Conservation (phyloP, 805 yeast species). For the Yueomyces sinensis region DNA sequence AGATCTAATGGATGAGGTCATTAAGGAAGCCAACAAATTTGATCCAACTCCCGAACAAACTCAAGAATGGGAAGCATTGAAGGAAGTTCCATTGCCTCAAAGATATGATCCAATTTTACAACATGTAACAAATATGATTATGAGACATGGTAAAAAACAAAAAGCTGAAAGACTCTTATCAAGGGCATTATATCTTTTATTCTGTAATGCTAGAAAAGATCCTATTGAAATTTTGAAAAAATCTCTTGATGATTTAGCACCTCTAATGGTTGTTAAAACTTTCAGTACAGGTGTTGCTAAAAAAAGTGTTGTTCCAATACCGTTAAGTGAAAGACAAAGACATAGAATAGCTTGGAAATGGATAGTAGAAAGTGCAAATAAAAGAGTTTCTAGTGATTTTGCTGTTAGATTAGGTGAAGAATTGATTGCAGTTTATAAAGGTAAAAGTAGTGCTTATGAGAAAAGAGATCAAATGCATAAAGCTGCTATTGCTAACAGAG, state of each 20-base stretch:
- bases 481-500: conserved; percentile 78
- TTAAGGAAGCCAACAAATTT: conserved; percentile 21
- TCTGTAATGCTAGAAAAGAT: conserved; percentile 50
- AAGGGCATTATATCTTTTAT: conserved; percentile 62
- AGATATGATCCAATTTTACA: conserved; percentile 55
- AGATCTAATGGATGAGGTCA: conserved; percentile 21
- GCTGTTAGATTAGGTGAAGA: conserved; percentile 89
- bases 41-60: conserved; percentile 56
- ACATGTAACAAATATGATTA: conserved; percentile 71
- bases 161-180: conserved; percentile 61
- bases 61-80: conserved; percentile 37
- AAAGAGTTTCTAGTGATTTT: conserved; percentile 67
- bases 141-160: conserved; percentile 85
- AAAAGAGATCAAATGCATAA: conserved; percentile 75
- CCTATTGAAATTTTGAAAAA: conserved; percentile 68
- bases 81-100: conserved; percentile 43
- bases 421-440: conserved; percentile 60
- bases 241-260: conserved; percentile 71
- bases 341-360: conserved; percentile 77
- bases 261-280: conserved; percentile 65
- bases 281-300: conserved; percentile 80
- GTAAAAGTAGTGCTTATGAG: conserved; percentile 73
- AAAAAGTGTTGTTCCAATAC: conserved; percentile 66
- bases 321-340: conserved; percentile 72
- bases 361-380: conserved; percentile 76